Percentiles rank a stretch among this genome's conserved stretches.
Conservation (phyloP, 2,329 filamentous ascomycete species). For the Diplodia scrobiculata region DNA sequence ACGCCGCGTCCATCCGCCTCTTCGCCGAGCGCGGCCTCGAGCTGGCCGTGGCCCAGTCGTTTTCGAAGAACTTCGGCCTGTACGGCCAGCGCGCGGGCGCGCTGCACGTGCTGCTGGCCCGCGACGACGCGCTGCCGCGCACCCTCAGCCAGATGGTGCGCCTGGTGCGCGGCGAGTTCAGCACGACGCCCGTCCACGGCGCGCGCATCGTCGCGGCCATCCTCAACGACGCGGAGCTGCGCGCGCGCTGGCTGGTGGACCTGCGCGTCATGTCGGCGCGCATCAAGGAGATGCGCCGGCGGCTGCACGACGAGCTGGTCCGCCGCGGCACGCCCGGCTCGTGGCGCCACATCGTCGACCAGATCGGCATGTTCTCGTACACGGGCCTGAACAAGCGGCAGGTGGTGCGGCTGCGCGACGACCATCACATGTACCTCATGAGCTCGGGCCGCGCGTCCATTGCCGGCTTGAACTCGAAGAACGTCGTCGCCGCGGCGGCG, state of each 20-base stretch:
- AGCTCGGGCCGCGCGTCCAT: slow-evolving; percentile 42
- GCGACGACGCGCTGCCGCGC: slow-evolving; percentile 9
- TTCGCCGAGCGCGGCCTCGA: slow-evolving; percentile 34
- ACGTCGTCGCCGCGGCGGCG: slow-evolving; percentile 28
- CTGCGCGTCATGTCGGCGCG: slow-evolving; percentile 41
- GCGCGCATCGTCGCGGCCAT: slow-evolving; percentile 39
- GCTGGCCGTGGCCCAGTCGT: slow-evolving; percentile 42
- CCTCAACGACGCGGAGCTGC: slow-evolving; percentile 34
- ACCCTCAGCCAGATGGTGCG: slow-evolving; percentile 13
- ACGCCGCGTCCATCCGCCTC: slow-evolving; percentile 43
- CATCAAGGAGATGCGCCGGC: slow-evolving; percentile 40
- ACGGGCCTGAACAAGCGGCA: slow-evolving; percentile 42
- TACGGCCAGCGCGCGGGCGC: slow-evolving; percentile 45
- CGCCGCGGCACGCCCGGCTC: slow-evolving; percentile 35
- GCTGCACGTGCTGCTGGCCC: slow-evolving; percentile 33
- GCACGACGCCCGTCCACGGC: slow-evolving; percentile 39
- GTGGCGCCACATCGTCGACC: slow-evolving; percentile 40
- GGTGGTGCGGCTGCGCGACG: slow-evolving; percentile 38
- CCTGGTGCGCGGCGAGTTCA: slow-evolving; percentile 39
- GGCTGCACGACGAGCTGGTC: slow-evolving; percentile 36
- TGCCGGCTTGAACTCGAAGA: slow-evolving; percentile 30
- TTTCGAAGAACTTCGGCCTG: slow-evolving; percentile 46
- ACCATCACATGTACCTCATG: slow-evolving; percentile 45
- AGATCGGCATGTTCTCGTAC: slow-evolving; percentile 50
- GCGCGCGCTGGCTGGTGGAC: slow-evolving; percentile 40